A percentile compares a stretch with the other conserved stretches of the same genome.
phyloP scores from a whole-genome alignment of 2,329 filamentous ascomycete species.

The Pseudogymnoascus sp. region DNA sequence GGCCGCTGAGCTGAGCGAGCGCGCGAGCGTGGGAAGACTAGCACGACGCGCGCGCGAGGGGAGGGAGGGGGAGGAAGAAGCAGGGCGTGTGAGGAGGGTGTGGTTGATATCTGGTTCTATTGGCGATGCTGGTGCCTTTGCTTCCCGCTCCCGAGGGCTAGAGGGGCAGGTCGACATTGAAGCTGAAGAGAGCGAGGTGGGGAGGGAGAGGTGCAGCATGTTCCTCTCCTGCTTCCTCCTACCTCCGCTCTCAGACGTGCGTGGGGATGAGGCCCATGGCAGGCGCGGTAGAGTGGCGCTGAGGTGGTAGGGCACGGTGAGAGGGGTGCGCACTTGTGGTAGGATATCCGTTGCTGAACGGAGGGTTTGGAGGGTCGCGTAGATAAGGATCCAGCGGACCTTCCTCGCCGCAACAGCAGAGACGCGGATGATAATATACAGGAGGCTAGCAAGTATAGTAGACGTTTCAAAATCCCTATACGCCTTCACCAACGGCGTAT shows the following conservation, averaged over 20 bases:
- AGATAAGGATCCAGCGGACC: constrained; percentile 71
- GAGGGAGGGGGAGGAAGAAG: constrained; percentile 14
- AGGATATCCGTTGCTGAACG: constrained; percentile 56
- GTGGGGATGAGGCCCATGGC: constrained; percentile 23
- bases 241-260: background rate
- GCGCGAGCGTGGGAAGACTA: constrained; percentile 25
- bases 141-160: too few relatives aligned
- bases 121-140: constrained; percentile 24
- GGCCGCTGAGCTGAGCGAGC: constrained; percentile 22
- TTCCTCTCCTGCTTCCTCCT: background rate
- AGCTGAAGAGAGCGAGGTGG: constrained; percentile 9
- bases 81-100: constrained; percentile 35
- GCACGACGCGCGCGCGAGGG: constrained; percentile 22
- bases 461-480: constrained; percentile 66
- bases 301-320: constrained; percentile 48
- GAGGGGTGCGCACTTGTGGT: constrained; percentile 50
- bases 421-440: too few relatives aligned
- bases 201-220: constrained; percentile 18
- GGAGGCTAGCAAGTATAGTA: constrained; percentile 39
- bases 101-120: constrained; percentile 53
- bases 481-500: constrained; percentile 52
- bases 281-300: constrained; percentile 21
- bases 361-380: constrained; percentile 66
- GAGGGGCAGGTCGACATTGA: constrained; percentile 14
- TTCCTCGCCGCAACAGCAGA: constrained; percentile 63